Base-by-base conservation (phyloP, 2,329 filamentous ascomycete species). In the Penicillium sp. region DNA sequence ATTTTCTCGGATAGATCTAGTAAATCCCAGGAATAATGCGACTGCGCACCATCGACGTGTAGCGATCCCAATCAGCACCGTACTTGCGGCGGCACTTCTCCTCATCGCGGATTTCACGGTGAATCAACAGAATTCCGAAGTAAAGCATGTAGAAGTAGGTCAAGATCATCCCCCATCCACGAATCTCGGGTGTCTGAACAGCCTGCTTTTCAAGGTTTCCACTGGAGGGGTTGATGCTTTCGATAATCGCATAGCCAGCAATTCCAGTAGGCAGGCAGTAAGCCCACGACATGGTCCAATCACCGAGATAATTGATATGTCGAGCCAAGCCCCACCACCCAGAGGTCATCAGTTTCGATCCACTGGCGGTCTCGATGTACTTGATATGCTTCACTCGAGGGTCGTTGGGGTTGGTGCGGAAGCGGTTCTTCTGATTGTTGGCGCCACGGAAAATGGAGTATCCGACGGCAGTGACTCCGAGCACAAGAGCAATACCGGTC, bases 81-180 rank as follows among this genome's bases (percentile, higher is more conserved):
- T 96, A 96, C 73, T 96, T 96, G 59, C 77, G 77, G 47, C 76
- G 73, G 65, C 90, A 96, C 72, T 95, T 95, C 61, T 86, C 84
- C 52, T 95, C 89, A 52, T 96, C 90, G 36, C 90, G 76, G 41
- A 79, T 71, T 60, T 94, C 88, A 13, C 90, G 83, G 61, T 95
- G 90, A 37, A 95, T 71, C 8, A 96, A 73, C 45, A 96, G 68
- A 9, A 94, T 69, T 3, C 81, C 88, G 68, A 96, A 95, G 70
- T 95, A 96, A 6, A 94, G 56, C 52, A 95, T 74, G 68, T 93
- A 96, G 61, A 95, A 95, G 70, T 95, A 96, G 0, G 89, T 95
- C 50, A 95, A 77, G 30, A 89, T 70, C 66, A 89, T 88, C 31
- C 84, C 88, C 77, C 84, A 94, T 14, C 87, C 89, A 52, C 76